Base-by-base conservation (phyloP, 768 basidiomycete genomes). In the Clitopilus passeckerianus region DNA sequence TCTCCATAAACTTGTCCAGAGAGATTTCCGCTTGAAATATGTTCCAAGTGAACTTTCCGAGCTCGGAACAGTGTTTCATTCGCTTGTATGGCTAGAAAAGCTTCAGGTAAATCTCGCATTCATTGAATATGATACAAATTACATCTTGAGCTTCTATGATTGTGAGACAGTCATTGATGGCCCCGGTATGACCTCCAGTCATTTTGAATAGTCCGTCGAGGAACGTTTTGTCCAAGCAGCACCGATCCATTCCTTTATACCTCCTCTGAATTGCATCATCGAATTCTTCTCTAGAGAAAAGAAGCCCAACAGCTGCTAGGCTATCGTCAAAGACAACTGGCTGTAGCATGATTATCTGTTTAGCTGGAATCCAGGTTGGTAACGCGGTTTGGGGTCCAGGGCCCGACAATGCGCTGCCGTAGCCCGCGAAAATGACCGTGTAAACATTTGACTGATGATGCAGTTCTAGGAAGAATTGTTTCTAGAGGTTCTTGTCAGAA, bases 141-240 rank as follows among this genome's bases (percentile, higher is more conserved):
- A 61, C 63, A 6, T 59, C 57, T 12, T 61, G 54, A 24, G 57
- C 56, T 10, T 41, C 41, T 22, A 61, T 50, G n/a, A 61, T 41
- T 0, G 24, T n/a, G n/a, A 59, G 35, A 22, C 59, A 61, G 43
- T 64, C 63, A 27, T 34, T 15, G 55, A 61, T 56, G 30, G 60
- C 63, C 41, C 63, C 63, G 15, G 59, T 55, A 54, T 64, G 63
- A 9, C 63, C 63, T 16, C 33, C 34, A n/a, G 63, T 64, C 23
- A 64, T 33, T 22, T 37, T 43, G 37, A 59, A 64, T 23, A 64
- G 34, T 15, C 18, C 41, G 18, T 64, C 27, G 27, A 61, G 41
- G 50, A 64, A 54, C 15, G 44, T 43, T 12, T 33, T 22, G 44
- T 59, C 22, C 57, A 64, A 56, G 58, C 37, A 43, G 41, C 34